These are phyloP conservation scores for Crithidia bombi DNA, from an alignment of 208 protist species.

Conservation along the genomic window DNA sequence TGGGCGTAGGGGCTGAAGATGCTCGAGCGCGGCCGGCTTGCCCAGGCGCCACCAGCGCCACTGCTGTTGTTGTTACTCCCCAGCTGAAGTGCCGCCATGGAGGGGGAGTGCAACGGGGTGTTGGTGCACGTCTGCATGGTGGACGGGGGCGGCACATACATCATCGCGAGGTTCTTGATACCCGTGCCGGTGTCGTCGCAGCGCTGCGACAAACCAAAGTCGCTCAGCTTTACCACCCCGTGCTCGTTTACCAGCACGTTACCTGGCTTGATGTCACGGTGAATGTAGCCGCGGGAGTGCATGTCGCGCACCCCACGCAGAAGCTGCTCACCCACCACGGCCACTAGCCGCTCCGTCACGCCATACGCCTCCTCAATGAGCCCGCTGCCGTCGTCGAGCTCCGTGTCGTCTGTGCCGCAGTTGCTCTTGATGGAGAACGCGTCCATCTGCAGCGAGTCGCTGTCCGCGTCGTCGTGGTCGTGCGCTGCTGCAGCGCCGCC, in stretches of 20 bases:
- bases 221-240: conserved; percentile 92
- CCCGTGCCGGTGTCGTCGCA: conserved; percentile 42
- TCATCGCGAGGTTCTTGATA: conserved; percentile 32
- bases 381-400: conserved; percentile 35
- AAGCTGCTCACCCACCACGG: conserved; percentile 85
- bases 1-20: conserved; percentile 11
- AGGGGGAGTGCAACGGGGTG: conserved; percentile 43
- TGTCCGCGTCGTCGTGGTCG: conserved; percentile 11
- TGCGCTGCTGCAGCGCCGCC: background rate
- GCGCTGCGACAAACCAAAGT: conserved; percentile 94
- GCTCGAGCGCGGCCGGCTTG: background rate
- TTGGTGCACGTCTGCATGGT: conserved; percentile 30
- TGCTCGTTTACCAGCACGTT: conserved; percentile 83
- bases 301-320: conserved; percentile 85
- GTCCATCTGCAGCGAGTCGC: conserved; percentile 23
- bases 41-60: conserved; percentile 3
- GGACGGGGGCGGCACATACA: conserved; percentile 23
- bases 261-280: conserved; percentile 92
- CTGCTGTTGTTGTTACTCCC: background rate
- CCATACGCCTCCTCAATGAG: conserved; percentile 49
- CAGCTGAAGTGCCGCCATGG: conserved; percentile 4
- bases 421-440: conserved; percentile 33
- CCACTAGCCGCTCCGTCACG: conserved; percentile 82
- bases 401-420: conserved; percentile 31
- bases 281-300: conserved; percentile 84